Percentiles rank a stretch among this genome's conserved stretches.
Conservation (phyloP, 2,329 filamentous ascomycete species). For the Epichloe gansuensis region DNA sequence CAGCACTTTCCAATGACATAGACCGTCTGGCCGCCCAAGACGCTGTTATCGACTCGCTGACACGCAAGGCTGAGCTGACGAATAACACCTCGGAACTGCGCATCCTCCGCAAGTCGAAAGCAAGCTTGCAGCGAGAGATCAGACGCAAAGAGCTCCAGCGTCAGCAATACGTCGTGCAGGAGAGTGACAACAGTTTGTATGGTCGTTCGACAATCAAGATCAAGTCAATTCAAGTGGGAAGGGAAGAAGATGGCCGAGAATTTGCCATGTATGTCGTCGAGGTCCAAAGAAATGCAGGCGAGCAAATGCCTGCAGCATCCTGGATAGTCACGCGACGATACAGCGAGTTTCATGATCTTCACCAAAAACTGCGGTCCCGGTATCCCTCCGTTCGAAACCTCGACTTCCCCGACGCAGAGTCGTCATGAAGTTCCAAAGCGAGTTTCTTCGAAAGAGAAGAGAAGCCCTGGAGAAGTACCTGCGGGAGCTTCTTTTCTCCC, state of each 20-base stretch:
- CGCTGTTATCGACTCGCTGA: constrained; percentile 80
- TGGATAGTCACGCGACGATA: constrained; percentile 92
- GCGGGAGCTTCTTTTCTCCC: constrained; percentile 72
- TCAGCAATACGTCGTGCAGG: constrained; percentile 93
- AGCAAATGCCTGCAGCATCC: constrained; percentile 91
- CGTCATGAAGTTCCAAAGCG: constrained; percentile 92
- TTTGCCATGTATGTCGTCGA: constrained; percentile 91
- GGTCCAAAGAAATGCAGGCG: constrained; percentile 77
- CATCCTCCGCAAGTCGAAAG: constrained; percentile 86
- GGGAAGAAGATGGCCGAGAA: constrained; percentile 84
- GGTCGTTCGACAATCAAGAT: constrained; percentile 83
- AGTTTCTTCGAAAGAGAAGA: constrained; percentile 85
- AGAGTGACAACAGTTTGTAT: constrained; percentile 94
- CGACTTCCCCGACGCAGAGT: constrained; percentile 82
- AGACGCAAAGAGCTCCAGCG: constrained; percentile 88
- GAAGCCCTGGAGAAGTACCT: constrained; percentile 78
- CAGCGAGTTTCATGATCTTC: constrained; percentile 91
- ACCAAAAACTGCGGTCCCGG: constrained; percentile 72
- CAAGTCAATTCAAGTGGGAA: constrained; percentile 83
- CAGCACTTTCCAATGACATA: constrained; percentile 77
- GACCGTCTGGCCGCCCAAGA: constrained; percentile 81
- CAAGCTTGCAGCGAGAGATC: constrained; percentile 85
- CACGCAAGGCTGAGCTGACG: constrained; percentile 87
- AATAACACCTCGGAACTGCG: constrained; percentile 91
- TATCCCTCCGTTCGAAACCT: constrained; percentile 82